Base-by-base conservation (phyloP, 2,329 filamentous ascomycete genomes). In the Pochonia chlamydosporia region DNA sequence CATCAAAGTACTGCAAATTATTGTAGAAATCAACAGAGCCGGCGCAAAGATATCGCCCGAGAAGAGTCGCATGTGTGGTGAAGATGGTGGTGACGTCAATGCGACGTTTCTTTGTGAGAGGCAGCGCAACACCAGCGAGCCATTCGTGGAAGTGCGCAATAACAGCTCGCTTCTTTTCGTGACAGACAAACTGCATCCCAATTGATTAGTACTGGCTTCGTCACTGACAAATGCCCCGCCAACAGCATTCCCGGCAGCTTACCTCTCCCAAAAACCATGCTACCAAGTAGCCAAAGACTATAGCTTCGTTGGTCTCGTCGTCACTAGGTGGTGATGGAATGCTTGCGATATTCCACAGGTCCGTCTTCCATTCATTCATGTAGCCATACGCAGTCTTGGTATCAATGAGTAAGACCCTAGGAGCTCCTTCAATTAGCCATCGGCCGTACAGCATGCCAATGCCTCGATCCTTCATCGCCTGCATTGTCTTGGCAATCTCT, bases 21-120 rank as follows among this genome's bases (percentile, higher is more conserved):
- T 97, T 99, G 79, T 99, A 99, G 66, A 99, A 97, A 66, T 99
- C 93, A 53, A 97, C 93, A 0, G 91, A 96, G 46, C 93, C 93
- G 44, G 93, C 93, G 65, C 93, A 97, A 42, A 97, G 87, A 64
- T 99, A 97, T 60, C 93, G 85, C 52, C 93, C 93, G 42, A 99
- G 82, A 10, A 99, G 79, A 5, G 93, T 97, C 21, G 93, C 93
- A 69, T 97, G 93, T 2, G 93, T 99, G 36, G 93, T 99, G 74
- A 97, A 97, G 66, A 97, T 97, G 56, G 93, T 97, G 16, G 93
- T 97, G 43, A 96, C 80, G 63, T 97, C 93, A 68, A 97, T 97
- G 62, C 87, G 87, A 52, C 93, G 84, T 78, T 88, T 96, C 74
- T 95, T 95, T 71, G 84, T 86, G 55, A 97, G 78, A 23, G 93